These are phyloP conservation scores for Mycena latifolia DNA, from an alignment of 768 basidiomycete genomes.

Conservation along the genomic window DNA sequence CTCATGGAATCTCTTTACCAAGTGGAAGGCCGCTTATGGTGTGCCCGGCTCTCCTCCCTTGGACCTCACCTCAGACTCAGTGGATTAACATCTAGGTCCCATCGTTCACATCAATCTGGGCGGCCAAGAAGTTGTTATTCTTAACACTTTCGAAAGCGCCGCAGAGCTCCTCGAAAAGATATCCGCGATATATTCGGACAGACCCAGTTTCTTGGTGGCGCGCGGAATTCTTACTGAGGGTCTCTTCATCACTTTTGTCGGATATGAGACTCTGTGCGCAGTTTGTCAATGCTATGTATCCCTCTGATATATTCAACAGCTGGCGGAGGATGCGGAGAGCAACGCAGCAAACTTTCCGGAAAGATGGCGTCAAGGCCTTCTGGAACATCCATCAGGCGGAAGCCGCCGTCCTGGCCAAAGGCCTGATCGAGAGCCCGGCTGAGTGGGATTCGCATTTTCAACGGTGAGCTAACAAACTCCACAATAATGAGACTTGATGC, in stretches of 20 bases:
- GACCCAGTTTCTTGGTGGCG: slow-evolving; percentile 43
- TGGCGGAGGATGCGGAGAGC: slow-evolving; percentile 46
- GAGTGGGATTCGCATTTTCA: slow-evolving; percentile 42
- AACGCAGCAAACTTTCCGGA: slow-evolving; percentile 40
- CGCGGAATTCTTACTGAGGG: slow-evolving; percentile 47
- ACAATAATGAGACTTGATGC: too few species aligned
- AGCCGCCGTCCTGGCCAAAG: slow-evolving; percentile 20
- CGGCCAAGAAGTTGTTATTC: slow-evolving; percentile 41
- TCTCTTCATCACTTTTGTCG: slow-evolving; percentile 38
- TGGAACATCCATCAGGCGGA: slow-evolving; percentile 1
- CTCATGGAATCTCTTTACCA: slow-evolving; percentile 37
- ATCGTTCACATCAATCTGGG: slow-evolving; percentile 36
- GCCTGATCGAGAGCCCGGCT: slow-evolving; percentile 28
- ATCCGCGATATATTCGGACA: slow-evolving; percentile 41
- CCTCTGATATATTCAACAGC: slow-evolving; percentile 33
- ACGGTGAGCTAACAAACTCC: slow-evolving; percentile 11
- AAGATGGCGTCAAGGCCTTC: slow-evolving; percentile 23
- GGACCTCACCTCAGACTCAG: not conserved
- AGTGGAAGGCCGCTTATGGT: slow-evolving; percentile 43
- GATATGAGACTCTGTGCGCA: not conserved
- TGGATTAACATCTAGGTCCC: slow-evolving; percentile 22
- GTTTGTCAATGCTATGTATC: too few species aligned
- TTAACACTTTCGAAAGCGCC: slow-evolving; percentile 47
- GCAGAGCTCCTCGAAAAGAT: slow-evolving; percentile 50
- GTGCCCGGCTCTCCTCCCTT: too few species aligned